Evolutionary conservation across 345 rosid genomes (phyloP).

Genomic region (Acer negundo): DNA sequence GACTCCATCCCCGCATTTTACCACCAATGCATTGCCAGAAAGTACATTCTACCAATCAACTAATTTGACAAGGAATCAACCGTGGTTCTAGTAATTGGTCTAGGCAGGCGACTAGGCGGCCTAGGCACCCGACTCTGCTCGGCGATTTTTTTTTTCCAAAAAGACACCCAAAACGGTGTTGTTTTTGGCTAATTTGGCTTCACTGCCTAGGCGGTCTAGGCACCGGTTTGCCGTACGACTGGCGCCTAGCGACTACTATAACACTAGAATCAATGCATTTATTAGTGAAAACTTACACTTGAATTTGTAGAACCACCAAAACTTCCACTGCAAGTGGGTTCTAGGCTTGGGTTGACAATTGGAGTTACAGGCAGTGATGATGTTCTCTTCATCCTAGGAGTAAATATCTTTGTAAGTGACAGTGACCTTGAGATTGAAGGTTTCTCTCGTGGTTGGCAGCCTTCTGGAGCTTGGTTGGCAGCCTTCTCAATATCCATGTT

Average conservation of each 20-base stretch:
- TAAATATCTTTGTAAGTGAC: constrained; percentile 79
- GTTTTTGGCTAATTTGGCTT: no score
- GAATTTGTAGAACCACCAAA: constrained; percentile 41
- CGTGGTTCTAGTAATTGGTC: no score
- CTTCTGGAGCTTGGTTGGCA: constrained; percentile 35
- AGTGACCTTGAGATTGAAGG: constrained; percentile 73
- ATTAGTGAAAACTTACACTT: constrained; percentile 47
- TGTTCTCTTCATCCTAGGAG: constrained; percentile 78
- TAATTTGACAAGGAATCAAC: background rate
- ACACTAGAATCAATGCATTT: background rate
- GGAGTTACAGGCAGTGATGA: constrained; percentile 80
- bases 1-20: background rate
- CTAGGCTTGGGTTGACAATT: constrained; percentile 41
- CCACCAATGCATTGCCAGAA: background rate
- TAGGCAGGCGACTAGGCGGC: no score
- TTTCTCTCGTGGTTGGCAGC: constrained; percentile 47
- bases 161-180: no score
- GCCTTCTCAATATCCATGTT: constrained; percentile 59
- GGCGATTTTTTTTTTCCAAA: no score
- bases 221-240: no score
- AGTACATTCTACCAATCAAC: background rate
- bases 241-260: no score
- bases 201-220: no score
- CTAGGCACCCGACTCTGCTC: no score
- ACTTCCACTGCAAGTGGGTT: constrained; percentile 48